Evolutionary conservation across 2,329 filamentous ascomycete species (phyloP), one percentile per base, ranked within the genome.

Genomic region (Nigrograna mackinnonii): DNA sequence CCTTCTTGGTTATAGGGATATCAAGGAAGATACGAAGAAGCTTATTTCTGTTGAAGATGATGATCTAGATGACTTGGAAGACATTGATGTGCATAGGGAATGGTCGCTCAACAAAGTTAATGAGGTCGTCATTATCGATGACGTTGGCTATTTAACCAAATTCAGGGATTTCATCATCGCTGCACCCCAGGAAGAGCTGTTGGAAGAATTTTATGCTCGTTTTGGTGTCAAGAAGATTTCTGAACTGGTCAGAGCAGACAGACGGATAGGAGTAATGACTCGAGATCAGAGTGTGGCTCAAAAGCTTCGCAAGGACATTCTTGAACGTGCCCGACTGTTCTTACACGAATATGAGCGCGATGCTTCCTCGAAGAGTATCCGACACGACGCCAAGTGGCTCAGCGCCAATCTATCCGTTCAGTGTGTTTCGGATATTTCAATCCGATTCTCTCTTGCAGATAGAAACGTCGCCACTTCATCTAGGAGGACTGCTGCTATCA

Each of bases 321-420:
- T 95, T 4, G 95, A 99, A 66, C 83, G 94, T 41, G 86, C 87
- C 40, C 89, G 92, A 51, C 79, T 99, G 19, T 99, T 97, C 66
- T 75, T 99, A 20, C 87, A 96, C 60, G 91, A 89, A 58, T 87
- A 92, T 62, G 80, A 84, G 24, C 76, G 80, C 4, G 88, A 95
- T 46, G 58, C 55, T n/a, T 66, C 63, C 1, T 61, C 60, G 2
- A 67, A 67, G 24, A 77, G 79, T n/a, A 84, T 99, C 60, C 87
- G 86, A 53, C 89, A 94, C 58, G 91, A 97, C 64, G 80, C 84
- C 5, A 89, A 87, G 55, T 99, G 94, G 94, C 75, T 99, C 9
- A 90, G 95, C 57, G 88, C 89, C 61, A 87, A 95, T 52, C 73
- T 99, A 12, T 77, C 74, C 0, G 89, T 99, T 3, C 79, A 87